phyloP scores from a whole-genome alignment of 148 eudicot species.

The Pharnaceum exiguum region DNA sequence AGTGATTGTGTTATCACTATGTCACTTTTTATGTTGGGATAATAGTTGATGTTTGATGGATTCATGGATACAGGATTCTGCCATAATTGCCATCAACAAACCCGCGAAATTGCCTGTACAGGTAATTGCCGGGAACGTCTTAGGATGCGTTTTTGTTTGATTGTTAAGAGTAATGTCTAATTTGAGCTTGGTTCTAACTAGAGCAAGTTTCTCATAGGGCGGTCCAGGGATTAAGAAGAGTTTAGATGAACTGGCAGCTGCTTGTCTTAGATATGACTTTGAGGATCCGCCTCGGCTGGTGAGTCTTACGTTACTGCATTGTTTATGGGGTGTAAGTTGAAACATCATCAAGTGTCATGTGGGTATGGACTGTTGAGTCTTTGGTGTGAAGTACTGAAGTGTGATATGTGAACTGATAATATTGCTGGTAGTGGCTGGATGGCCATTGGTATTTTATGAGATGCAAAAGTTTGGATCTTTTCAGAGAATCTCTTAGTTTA shows the following conservation, averaged over 20 bases:
- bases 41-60: not conserved
- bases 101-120: conserved; percentile 95
- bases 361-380: too few species aligned
- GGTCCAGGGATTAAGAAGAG: conserved; percentile 78
- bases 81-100: conserved; percentile 85
- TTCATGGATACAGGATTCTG: conserved; percentile 55
- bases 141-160: not conserved
- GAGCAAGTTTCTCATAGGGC: conserved; percentile 43
- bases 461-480: not conserved
- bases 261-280: conserved; percentile 60
- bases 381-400: too few species aligned
- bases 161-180: not conserved
- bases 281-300: conserved; percentile 84
- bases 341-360: not conserved
- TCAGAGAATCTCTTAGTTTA: not conserved
- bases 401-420: too few species aligned
- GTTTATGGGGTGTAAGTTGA: not conserved
- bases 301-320: conserved; percentile 21
- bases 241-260: conserved; percentile 81
- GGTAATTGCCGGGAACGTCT: conserved; percentile 40
- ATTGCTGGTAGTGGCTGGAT: too few species aligned
- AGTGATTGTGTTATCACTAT: not conserved
- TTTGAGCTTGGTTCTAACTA: not conserved
- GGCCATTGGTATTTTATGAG: too few species aligned
- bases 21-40: not conserved